These are phyloP conservation scores for Physaria fendleri DNA, from an alignment of 345 rosid species.

Conservation along the genomic window DNA sequence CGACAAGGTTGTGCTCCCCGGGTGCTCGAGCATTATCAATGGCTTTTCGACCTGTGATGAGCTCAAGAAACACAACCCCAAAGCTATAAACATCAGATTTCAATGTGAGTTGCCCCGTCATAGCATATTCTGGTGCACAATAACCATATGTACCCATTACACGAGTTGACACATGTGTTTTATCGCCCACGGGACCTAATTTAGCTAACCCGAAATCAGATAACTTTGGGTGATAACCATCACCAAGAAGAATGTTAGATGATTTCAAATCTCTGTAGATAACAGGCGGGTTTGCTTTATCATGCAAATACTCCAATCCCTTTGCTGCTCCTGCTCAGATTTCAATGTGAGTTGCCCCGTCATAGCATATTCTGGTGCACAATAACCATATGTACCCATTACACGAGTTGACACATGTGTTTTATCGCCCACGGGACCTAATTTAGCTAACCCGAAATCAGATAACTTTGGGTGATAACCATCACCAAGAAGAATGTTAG, in stretches of 20 bases:
- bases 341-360: slow-evolving; percentile 85
- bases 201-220: slow-evolving; percentile 98
- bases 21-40: slow-evolving; percentile 72
- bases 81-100: slow-evolving; percentile 97
- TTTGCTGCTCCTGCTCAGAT: slow-evolving; percentile 98
- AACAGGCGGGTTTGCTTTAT: slow-evolving; percentile 94
- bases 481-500: slow-evolving; percentile 89
- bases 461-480: slow-evolving; percentile 88
- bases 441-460: slow-evolving; percentile 90
- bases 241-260: slow-evolving; percentile 89
- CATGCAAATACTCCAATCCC: slow-evolving; percentile 94
- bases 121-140: slow-evolving; percentile 98
- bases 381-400: slow-evolving; percentile 99
- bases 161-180: slow-evolving; percentile 96
- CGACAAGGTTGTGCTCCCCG: slow-evolving; percentile 94
- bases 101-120: slow-evolving; percentile 96
- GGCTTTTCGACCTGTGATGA: slow-evolving; percentile 95
- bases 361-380: no score
- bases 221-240: slow-evolving; percentile 84
- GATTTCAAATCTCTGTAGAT: slow-evolving; percentile 94
- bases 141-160: slow-evolving; percentile 99
- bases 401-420: slow-evolving; percentile 98
- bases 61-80: slow-evolving; percentile 96
- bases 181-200: slow-evolving; percentile 96
- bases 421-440: slow-evolving; percentile 97